Evolutionary conservation across 495 filamentous ascomycete species (phyloP).

Genomic region (Cercophora sp.): DNA sequence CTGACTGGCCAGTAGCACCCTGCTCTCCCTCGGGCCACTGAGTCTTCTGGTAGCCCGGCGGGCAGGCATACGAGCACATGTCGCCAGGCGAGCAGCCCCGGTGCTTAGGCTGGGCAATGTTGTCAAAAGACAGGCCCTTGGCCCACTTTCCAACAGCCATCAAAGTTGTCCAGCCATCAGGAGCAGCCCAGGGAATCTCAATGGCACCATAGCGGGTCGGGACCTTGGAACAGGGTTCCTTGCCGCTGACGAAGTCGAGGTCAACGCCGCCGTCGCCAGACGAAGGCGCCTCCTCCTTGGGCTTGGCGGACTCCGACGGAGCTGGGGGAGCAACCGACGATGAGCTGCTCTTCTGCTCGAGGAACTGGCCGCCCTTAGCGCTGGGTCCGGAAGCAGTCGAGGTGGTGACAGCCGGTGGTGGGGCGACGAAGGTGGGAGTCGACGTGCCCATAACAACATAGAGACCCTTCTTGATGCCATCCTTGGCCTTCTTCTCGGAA

Average conservation of each 20-base stretch:
- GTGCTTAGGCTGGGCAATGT: constrained; percentile 61
- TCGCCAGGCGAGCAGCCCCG: constrained; percentile 57
- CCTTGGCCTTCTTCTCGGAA: constrained; percentile 52
- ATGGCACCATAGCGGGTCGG: constrained; percentile 83
- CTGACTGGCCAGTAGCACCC: constrained; percentile 77
- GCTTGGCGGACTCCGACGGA: no score
- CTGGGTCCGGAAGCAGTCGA: constrained; percentile 16
- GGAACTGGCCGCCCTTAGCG: constrained; percentile 30
- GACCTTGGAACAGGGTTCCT: constrained; percentile 66
- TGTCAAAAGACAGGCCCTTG: constrained; percentile 37
- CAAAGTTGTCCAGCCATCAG: constrained; percentile 78
- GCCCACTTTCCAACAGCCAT: constrained; percentile 49
- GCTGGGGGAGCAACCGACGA: constrained; percentile 23
- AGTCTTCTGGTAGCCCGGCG: constrained; percentile 83
- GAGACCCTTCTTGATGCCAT: constrained; percentile 55
- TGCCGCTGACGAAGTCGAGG: constrained; percentile 71
- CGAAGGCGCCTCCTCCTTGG: no score
- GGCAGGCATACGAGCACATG: constrained; percentile 94
- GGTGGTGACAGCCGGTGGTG: constrained; percentile 28
- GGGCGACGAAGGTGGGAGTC: constrained; percentile 39
- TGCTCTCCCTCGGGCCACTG: constrained; percentile 79
- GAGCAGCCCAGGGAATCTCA: constrained; percentile 59
- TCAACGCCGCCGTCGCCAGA: constrained; percentile 53
- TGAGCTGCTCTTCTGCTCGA: constrained; percentile 26
- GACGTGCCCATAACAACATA: constrained; percentile 48